phyloP scores from a whole-genome alignment of 1,284 basidiomycete species.

The Tausonia pullulans region DNA sequence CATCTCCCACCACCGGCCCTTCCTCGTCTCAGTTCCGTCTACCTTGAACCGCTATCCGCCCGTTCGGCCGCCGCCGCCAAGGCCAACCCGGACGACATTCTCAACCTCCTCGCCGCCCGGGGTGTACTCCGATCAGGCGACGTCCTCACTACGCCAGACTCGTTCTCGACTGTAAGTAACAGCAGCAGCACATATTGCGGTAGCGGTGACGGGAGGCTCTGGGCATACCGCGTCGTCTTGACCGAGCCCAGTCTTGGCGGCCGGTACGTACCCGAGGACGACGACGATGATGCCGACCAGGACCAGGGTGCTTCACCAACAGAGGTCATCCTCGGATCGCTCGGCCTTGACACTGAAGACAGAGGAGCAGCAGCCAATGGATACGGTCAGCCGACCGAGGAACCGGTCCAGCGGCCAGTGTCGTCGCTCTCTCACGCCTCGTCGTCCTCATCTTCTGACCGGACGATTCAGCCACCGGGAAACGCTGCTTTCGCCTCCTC shows the following conservation, averaged over 20 bases:
- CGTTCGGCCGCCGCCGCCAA: not conserved
- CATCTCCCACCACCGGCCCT: too few species aligned
- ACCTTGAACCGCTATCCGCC: too few species aligned
- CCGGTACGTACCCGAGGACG: slow-evolving; percentile 48
- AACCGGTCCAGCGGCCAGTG: not conserved
- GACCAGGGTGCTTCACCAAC: slow-evolving; percentile 27
- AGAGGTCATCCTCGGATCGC: not conserved
- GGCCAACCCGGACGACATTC: not conserved
- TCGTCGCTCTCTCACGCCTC: slow-evolving; percentile 1
- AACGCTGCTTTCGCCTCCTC: not conserved
- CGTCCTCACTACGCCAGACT: too few species aligned
- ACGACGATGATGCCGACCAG: slow-evolving; percentile 29
- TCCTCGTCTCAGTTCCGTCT: too few species aligned
- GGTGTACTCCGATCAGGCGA: too few species aligned
- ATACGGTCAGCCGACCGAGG: not conserved
- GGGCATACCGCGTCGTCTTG: slow-evolving; percentile 32
- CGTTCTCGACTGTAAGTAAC: too few species aligned
- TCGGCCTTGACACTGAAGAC: not conserved
- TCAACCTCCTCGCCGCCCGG: too few species aligned
- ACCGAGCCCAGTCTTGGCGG: slow-evolving; percentile 64
- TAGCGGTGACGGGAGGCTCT: not conserved
- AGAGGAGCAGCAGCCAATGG: not conserved
- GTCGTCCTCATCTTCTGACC: slow-evolving; percentile 9
- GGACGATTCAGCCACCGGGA: not conserved
- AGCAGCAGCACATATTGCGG: too few species aligned